phyloP scores from a whole-genome alignment of 257 asterid species.

The Solanum peruvianum region DNA sequence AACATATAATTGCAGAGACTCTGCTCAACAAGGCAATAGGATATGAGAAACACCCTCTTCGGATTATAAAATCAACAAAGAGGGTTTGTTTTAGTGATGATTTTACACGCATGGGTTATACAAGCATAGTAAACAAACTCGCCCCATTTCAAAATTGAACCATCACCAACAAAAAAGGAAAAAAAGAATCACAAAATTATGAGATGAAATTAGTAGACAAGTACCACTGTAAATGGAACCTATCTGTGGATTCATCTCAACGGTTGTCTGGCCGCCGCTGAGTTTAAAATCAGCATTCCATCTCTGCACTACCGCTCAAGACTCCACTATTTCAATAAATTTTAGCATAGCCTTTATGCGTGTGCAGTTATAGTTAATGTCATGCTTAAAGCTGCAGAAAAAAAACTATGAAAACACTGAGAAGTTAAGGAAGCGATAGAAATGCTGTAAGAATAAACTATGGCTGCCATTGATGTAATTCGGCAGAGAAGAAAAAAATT shows the following conservation, averaged over 20 bases:
- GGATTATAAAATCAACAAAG: conserved; percentile 2
- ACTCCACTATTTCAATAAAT: not conserved
- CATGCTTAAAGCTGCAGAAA: not conserved
- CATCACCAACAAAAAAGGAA: not conserved
- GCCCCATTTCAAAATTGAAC: conserved; percentile 6
- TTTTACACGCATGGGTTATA: not conserved
- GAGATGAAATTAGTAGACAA: conserved; percentile 23
- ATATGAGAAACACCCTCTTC: conserved; percentile 43
- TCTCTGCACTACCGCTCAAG: conserved; percentile 9
- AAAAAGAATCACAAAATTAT: not conserved
- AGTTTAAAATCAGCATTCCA: conserved; percentile 8
- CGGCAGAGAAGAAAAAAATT: not conserved
- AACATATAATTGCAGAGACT: conserved; percentile 41
- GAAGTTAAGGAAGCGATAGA: not conserved
- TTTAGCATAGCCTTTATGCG: conserved; percentile 4
- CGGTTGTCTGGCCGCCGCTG: conserved; percentile 40
- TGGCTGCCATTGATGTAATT: no score
- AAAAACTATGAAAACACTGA: not conserved
- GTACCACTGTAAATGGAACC: not conserved
- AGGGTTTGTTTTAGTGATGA: conserved; percentile 9
- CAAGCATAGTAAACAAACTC: not conserved
- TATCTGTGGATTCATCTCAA: conserved; percentile 28
- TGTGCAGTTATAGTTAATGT: not conserved
- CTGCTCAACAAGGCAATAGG: conserved; percentile 64
- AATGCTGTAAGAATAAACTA: not conserved